Base-by-base conservation (phyloP, 192 early-diverging fungal species). In the Diversispora epigaea region DNA sequence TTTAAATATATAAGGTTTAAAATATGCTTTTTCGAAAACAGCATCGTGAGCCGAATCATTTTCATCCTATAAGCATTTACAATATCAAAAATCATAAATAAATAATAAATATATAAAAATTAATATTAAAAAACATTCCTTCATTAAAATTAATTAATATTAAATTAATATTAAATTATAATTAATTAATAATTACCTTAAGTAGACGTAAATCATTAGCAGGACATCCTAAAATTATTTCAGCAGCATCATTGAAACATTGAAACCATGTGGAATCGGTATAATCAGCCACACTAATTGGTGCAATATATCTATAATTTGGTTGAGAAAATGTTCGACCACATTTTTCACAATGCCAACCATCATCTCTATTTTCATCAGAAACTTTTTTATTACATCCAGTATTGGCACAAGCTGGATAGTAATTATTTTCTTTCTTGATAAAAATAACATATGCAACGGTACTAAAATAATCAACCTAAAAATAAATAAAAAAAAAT, bases 301-400 rank as follows among this genome's bases (percentile, higher is more conserved):
- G 83, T 73, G 96, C 80, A 49, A 98, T 89, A 77, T 96, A 98
- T 78, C 95, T 84, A 84, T 95, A 92, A 9, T 89, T 81, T 14
- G 95, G 96, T 3, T 78, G 83, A 12, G 88, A 84, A 77, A 82
- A 91, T 4, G 84, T 78, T 64, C 85, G 85, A 70, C 92, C 80
- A 79, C 95, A 97, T 77, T 94, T 96, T 69, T 96, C 96, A 78
- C 98, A 99, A 64, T 93, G 76, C 96, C 96, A 99, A 40, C 80
- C 81, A 9, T 74, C 78, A 8, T 67, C 63, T 32, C 25, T 32
- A 32, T 32, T 32, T 52, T 90, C 87, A 52, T 93, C 88, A 5
- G 77, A 85, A 32, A 96, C 88, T 87, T 98, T 99, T 80, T 98
- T 98, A 80, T 87, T 92, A 83, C 97, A 99, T 43, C 81, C 83